A percentile compares a stretch with the other conserved stretches of the same genome.
phyloP scores from a whole-genome alignment of 1,284 basidiomycete genomes.

The Nidula niveotomentosa region DNA sequence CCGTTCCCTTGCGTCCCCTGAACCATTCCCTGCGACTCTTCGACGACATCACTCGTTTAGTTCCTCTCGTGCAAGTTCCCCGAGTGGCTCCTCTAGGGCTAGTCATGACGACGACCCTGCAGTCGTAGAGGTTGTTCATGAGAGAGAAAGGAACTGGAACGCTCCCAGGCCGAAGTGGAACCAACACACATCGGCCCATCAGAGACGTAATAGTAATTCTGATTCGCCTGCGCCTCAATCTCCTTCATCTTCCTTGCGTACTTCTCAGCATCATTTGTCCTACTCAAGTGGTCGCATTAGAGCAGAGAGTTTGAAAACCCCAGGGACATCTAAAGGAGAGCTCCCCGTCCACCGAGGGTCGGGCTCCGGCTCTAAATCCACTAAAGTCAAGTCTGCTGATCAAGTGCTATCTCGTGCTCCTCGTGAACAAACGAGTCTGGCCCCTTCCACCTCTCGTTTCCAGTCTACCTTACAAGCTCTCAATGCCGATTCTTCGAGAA shows the following conservation, averaged over 20 bases:
- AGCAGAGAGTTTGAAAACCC: constrained; percentile 17
- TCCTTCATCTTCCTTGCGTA: constrained; percentile 6
- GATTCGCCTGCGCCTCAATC: constrained; percentile 10
- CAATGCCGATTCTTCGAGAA: not conserved
- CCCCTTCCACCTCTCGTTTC: not conserved
- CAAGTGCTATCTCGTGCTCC: not conserved
- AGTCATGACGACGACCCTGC: constrained; percentile 31
- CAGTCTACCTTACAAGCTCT: not conserved
- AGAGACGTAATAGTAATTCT: constrained; percentile 8
- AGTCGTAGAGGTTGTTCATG: constrained; percentile 37
- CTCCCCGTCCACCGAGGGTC: not conserved
- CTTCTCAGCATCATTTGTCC: constrained; percentile 2
- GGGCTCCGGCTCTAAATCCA: not conserved
- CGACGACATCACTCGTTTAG: constrained; percentile 28
- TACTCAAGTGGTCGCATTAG: constrained; percentile 16
- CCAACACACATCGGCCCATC: constrained; percentile 11
- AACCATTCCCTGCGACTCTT: constrained; percentile 5
- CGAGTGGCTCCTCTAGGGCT: constrained; percentile 29
- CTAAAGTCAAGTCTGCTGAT: not conserved
- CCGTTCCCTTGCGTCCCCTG: constrained; percentile 14
- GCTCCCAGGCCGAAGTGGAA: constrained; percentile 54
- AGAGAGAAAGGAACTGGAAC: constrained; percentile 57
- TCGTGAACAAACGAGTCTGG: not conserved
- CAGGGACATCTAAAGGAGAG: constrained; percentile 5
- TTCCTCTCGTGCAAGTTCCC: constrained; percentile 38